Conservation (phyloP, 1,284 basidiomycete genomes). For the Caloboletus firmus region DNA sequence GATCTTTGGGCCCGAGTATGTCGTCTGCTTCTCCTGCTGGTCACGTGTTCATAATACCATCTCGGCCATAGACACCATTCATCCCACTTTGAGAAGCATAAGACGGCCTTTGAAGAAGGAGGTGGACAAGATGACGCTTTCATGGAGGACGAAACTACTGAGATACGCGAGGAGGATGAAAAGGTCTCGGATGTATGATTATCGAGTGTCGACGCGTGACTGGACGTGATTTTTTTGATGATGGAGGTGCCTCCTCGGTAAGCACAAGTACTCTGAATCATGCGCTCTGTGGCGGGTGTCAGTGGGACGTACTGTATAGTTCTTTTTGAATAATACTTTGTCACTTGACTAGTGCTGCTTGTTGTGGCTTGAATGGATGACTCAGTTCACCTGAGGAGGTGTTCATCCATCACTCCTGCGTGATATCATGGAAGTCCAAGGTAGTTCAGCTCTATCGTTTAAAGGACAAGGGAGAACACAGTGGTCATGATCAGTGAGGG, state of each 20-base stretch:
- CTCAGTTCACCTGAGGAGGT: background rate
- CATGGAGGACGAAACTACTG: slow-evolving; percentile 15
- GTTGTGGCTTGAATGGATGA: background rate
- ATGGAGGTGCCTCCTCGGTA: background rate
- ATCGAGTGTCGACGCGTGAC: background rate
- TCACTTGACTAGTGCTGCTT: background rate
- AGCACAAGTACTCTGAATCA: no score
- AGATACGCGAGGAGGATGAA: slow-evolving; percentile 21
- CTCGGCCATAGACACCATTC: slow-evolving; percentile 60
- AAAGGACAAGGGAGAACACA: background rate
- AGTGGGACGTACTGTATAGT: background rate
- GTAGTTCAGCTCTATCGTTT: background rate
- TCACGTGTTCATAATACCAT: background rate
- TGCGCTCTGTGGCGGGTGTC: background rate
- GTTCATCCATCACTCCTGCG: background rate
- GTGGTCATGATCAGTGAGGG: background rate
- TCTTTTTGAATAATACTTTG: background rate
- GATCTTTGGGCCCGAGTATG: slow-evolving; percentile 72
- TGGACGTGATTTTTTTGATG: slow-evolving; percentile 8
- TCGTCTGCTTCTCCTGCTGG: slow-evolving; percentile 12
- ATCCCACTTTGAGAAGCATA: slow-evolving; percentile 81
- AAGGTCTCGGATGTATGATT: slow-evolving; percentile 19
- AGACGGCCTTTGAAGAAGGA: slow-evolving; percentile 77
- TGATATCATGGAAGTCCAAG: no score
- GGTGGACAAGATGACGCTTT: slow-evolving; percentile 52